Conservation (phyloP, 2,329 filamentous ascomycete species). For the Colletotrichum tabaci region DNA sequence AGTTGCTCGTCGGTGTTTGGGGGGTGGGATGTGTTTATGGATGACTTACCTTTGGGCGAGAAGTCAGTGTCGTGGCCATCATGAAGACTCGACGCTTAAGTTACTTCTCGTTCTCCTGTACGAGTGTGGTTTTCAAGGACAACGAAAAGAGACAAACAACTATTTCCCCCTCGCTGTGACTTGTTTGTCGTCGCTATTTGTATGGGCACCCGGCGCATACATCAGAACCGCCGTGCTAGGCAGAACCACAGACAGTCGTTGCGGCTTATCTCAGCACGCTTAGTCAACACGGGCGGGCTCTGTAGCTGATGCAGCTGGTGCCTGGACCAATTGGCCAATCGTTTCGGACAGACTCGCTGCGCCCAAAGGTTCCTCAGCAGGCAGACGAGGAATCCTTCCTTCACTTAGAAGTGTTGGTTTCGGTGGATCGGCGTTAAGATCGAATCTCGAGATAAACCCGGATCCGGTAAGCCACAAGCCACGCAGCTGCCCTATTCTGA, state of each 20-base stretch:
- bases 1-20: neutral
- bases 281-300: neutral
- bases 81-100: accelerated
- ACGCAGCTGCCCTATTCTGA: no score
- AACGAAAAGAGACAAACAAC: no score
- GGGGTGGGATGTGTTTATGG: no score
- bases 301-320: constrained; percentile 15
- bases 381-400: neutral
- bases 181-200: constrained; percentile 3
- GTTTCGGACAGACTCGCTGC: neutral
- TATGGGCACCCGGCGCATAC: neutral
- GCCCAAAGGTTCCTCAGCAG: neutral
- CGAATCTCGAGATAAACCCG: no score
- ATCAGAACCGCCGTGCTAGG: no score
- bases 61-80: constrained; percentile 18
- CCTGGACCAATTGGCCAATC: constrained; percentile 28
- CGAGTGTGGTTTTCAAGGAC: no score
- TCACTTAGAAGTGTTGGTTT: no score
- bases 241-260: neutral
- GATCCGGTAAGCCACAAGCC: no score
- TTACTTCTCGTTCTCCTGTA: no score
- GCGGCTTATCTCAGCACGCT: constrained; percentile 12
- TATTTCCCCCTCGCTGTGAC: neutral
- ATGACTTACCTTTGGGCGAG: constrained; percentile 20
- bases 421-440: no score